These are phyloP conservation scores for Cymodocea nodosa DNA, from an alignment of 116 monocot species.

Conservation along the genomic window DNA sequence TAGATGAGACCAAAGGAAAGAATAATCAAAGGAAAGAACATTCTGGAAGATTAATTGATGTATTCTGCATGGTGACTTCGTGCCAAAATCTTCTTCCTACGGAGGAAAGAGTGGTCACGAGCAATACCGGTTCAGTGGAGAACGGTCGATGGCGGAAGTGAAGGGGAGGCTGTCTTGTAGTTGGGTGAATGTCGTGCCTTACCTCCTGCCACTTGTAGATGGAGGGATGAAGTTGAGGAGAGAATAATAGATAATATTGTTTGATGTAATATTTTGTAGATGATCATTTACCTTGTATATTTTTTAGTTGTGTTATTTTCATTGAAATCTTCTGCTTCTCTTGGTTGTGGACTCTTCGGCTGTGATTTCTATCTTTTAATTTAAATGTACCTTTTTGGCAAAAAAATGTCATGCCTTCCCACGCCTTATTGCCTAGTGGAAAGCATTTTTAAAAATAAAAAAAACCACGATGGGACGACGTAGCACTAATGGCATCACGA, in stretches of 20 bases:
- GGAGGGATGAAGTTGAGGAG: background rate
- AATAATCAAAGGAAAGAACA: background rate
- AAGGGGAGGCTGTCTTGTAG: background rate
- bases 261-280: background rate
- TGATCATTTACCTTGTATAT: too few species aligned
- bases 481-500: too few species aligned
- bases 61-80: background rate
- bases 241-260: background rate
- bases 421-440: too few species aligned
- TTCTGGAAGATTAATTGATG: background rate
- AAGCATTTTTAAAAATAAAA: too few species aligned
- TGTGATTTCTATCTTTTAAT: too few species aligned
- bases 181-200: background rate
- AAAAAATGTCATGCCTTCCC: too few species aligned
- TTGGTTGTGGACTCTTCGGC: too few species aligned
- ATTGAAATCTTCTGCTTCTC: too few species aligned
- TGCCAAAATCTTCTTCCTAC: background rate
- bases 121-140: background rate
- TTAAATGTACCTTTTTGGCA: too few species aligned
- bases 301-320: too few species aligned
- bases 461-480: too few species aligned
- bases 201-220: background rate
- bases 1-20: background rate
- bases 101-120: background rate
- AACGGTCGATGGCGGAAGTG: too few species aligned